Percentiles rank a stretch among this genome's conserved stretches.
Evolutionary conservation across 371 early-diverging fungal genomes (phyloP).

Genomic region (Circinella umbellata): DNA sequence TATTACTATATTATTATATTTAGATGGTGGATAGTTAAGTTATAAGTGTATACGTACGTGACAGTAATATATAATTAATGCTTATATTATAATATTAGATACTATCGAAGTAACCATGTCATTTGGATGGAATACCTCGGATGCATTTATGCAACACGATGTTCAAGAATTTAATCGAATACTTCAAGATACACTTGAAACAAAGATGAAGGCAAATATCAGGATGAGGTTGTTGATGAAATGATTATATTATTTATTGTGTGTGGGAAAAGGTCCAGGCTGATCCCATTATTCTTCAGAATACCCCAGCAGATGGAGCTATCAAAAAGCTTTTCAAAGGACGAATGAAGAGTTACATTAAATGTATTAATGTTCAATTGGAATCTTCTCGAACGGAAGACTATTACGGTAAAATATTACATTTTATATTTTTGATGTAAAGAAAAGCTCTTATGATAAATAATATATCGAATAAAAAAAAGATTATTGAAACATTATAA

Average conservation of each 20-base stretch:
- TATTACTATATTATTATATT: not conserved
- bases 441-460: too few relatives aligned
- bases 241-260: not conserved
- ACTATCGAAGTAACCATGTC: slow-evolving; percentile 92
- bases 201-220: slow-evolving; percentile 11
- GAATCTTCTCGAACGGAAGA: slow-evolving; percentile 90
- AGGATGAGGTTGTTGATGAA: not conserved
- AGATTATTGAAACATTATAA: slow-evolving; percentile 23
- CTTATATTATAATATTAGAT: slow-evolving; percentile 71
- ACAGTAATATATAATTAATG: not conserved
- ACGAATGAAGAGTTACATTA: slow-evolving; percentile 93
- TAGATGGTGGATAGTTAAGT: not conserved
- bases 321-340: slow-evolving; percentile 89
- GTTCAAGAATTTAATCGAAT: slow-evolving; percentile 95
- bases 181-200: slow-evolving; percentile 91
- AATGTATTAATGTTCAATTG: slow-evolving; percentile 90
- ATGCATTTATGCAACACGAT: slow-evolving; percentile 95
- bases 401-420: slow-evolving; percentile 42
- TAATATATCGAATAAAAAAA: slow-evolving; percentile 7
- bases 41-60: too few relatives aligned
- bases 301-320: slow-evolving; percentile 88
- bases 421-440: too few relatives aligned
- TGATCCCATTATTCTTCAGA: slow-evolving; percentile 18
- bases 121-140: slow-evolving; percentile 94
- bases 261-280: slow-evolving; percentile 1